Percentiles rank a stretch among this genome's conserved stretches.
Evolutionary conservation across 1,284 basidiomycete species (phyloP).

Genomic region (Puccinia novopanici): DNA sequence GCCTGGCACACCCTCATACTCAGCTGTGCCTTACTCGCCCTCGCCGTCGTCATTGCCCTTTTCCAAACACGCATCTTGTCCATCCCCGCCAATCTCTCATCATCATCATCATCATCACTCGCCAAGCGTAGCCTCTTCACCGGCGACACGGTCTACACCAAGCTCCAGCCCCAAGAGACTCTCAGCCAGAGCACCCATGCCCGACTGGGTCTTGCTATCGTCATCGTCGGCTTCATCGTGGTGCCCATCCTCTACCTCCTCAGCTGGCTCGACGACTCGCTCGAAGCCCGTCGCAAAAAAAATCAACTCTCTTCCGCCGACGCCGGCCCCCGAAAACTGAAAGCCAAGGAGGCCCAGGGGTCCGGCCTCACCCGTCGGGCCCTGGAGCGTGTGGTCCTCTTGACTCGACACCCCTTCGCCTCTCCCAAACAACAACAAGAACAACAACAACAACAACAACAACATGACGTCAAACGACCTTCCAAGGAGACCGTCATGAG

Average conservation of each 20-base stretch:
- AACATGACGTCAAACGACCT: neutral
- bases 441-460: neutral
- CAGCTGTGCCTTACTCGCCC: neutral
- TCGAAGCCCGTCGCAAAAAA: constrained; percentile 2
- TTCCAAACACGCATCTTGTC: constrained; percentile 25
- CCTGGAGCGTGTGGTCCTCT: neutral
- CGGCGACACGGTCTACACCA: neutral
- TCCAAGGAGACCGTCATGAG: neutral
- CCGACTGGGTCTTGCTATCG: constrained; percentile 25
- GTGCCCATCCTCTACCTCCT: constrained; percentile 28
- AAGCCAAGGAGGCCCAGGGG: constrained; percentile 6
- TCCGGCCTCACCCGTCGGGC: neutral
- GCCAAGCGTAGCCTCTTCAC: constrained; percentile 7
- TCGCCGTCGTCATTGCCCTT: constrained; percentile 10
- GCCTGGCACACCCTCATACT: constrained; percentile 11
- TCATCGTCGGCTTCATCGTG: constrained; percentile 4
- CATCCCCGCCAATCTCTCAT: neutral
- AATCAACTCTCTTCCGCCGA: neutral
- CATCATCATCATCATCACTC: neutral
- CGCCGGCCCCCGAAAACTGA: constrained; percentile 21
- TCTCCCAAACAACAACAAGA: neutral
- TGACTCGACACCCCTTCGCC: neutral
- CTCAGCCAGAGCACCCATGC: constrained; percentile 13
- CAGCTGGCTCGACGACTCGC: constrained; percentile 21
- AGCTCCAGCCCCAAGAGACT: neutral